Percentiles rank a stretch among this genome's conserved stretches.
phyloP scores from a whole-genome alignment of 768 basidiomycete species.

The Pisolithus marmoratus region DNA sequence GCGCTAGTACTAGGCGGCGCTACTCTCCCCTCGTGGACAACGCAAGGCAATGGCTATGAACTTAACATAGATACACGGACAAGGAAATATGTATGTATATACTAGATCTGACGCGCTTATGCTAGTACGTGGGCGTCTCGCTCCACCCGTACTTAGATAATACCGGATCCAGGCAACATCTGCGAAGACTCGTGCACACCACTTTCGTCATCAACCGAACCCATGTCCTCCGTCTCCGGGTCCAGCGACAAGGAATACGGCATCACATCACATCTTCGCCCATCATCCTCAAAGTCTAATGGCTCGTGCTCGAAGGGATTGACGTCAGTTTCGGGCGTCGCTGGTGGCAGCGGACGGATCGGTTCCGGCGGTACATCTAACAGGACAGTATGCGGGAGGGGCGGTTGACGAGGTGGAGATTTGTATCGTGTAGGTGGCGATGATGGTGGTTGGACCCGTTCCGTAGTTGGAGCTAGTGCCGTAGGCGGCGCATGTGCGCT shows the following conservation, averaged over 20 bases:
- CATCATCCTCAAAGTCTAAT: conserved; percentile 17
- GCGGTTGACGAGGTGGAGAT: background rate
- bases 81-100: background rate
- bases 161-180: conserved; percentile 39
- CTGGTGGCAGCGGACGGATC: conserved; percentile 11
- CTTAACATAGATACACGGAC: no score
- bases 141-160: conserved; percentile 26
- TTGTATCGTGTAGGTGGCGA: background rate
- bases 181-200: conserved; percentile 29
- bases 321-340: conserved; percentile 26
- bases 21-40: no score
- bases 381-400: conserved; percentile 1
- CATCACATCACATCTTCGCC: conserved; percentile 10
- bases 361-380: conserved; percentile 8
- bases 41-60: no score
- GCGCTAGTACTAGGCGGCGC: no score
- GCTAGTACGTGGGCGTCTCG: background rate
- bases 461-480: background rate
- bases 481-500: background rate
- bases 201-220: conserved; percentile 15
- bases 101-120: background rate
- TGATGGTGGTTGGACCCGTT: background rate
- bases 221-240: conserved; percentile 3
- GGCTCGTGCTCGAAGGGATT: conserved; percentile 30
- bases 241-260: conserved; percentile 25